Conservation (phyloP, 805 yeast genomes). For the Ogataea ramenticola region DNA sequence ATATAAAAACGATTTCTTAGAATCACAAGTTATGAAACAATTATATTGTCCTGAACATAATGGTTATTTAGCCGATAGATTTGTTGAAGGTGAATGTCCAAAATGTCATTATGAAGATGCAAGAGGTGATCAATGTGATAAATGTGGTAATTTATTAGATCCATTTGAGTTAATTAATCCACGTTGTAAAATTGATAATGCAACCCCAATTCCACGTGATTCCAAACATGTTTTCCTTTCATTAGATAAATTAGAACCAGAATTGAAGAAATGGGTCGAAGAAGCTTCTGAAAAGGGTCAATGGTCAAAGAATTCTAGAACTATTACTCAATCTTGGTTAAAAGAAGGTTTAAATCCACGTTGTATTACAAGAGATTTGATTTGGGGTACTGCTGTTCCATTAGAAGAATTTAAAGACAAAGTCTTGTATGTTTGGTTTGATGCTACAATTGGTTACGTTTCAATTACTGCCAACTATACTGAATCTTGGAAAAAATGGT, state of each 20-base stretch:
- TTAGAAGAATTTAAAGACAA: constrained; percentile 77
- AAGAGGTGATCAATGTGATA: constrained; percentile 98
- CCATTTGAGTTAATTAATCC: constrained; percentile 93
- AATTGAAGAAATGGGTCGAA: constrained; percentile 64
- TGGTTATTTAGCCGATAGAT: constrained; percentile 91
- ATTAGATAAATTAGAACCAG: constrained; percentile 77
- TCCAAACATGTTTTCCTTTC: constrained; percentile 83
- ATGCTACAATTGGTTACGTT: constrained; percentile 94
- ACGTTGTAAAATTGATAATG: constrained; percentile 86
- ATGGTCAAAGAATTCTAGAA: constrained; percentile 89
- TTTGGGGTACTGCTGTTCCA: constrained; percentile 99
- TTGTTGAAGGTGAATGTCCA: constrained; percentile 96
- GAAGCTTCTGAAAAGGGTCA: constrained; percentile 62
- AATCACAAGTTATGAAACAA: constrained; percentile 84
- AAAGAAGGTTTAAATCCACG: constrained; percentile 89
- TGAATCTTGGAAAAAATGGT: constrained; percentile 80
- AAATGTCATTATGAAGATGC: constrained; percentile 94
- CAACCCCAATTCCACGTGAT: constrained; percentile 70
- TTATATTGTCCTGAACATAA: constrained; percentile 86
- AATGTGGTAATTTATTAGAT: constrained; percentile 83
- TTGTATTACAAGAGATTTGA: constrained; percentile 93
- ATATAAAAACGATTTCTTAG: constrained; percentile 69
- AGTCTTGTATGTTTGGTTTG: constrained; percentile 98
- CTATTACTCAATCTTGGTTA: constrained; percentile 89
- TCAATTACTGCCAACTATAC: constrained; percentile 94